These are phyloP conservation scores for Pseudogymnoascus sp. DNA, from an alignment of 2,329 filamentous ascomycete species.

Conservation along the genomic window DNA sequence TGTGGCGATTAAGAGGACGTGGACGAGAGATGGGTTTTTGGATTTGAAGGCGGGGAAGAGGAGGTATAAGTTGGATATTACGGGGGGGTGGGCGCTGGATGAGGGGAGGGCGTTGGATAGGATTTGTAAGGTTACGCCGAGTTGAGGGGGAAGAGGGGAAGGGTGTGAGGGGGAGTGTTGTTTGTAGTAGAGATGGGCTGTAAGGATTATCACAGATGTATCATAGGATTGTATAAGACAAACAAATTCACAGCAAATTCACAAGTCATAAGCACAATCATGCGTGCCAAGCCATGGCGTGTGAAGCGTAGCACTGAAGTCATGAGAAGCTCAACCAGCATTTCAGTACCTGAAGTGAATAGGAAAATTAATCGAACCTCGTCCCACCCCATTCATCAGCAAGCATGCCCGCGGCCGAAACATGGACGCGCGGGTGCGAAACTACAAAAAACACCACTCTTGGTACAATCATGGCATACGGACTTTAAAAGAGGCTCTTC, in stretches of 20 bases:
- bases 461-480: not conserved
- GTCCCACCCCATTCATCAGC: not conserved
- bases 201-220: not conserved
- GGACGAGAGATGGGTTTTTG: conserved; percentile 49
- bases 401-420: not conserved
- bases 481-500: not conserved
- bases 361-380: not conserved
- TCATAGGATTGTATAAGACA: not conserved
- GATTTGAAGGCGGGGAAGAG: conserved; percentile 39
- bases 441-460: not conserved
- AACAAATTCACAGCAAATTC: not conserved
- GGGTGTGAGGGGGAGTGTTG: not conserved
- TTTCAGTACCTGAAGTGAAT: conserved; percentile 1
- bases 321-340: conserved; percentile 1
- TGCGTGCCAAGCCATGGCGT: not conserved
- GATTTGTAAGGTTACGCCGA: not conserved
- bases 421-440: not conserved
- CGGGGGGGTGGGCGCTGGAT: conserved; percentile 49
- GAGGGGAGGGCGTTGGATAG: conserved; percentile 50
- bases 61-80: conserved; percentile 51
- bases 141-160: not conserved
- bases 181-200: not conserved
- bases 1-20: conserved; percentile 38
- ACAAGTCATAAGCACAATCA: not conserved
- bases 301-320: not conserved